These are phyloP conservation scores for Podospora fimiseda DNA, from an alignment of 495 filamentous ascomycete species.

Conservation along the genomic window DNA sequence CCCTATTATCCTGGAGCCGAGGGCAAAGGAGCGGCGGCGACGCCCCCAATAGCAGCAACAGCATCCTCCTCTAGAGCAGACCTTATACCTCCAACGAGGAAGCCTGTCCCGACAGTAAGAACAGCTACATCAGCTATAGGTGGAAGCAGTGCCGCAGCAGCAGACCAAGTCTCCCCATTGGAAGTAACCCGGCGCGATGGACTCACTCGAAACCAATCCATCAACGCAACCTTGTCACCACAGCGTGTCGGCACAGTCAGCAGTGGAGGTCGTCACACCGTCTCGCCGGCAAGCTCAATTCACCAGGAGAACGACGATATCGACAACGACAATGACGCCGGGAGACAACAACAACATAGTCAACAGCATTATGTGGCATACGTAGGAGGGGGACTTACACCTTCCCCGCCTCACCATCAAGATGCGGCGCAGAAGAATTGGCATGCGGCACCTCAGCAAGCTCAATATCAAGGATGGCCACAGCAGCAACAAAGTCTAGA, in stretches of 20 bases:
- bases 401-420: conserved; percentile 2
- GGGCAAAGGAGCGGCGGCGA: background rate
- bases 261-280: conserved; percentile 12
- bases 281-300: conserved; percentile 23
- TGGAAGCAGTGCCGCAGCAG: background rate
- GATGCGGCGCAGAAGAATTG: background rate
- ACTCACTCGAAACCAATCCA: background rate
- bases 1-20: background rate
- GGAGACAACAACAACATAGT: background rate
- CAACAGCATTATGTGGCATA: background rate
- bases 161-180: conserved; percentile 1
- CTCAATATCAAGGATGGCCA: background rate
- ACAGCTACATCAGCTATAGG: background rate
- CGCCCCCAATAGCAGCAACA: background rate
- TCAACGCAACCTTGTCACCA: conserved; percentile 1
- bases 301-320: conserved; percentile 9
- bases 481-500: background rate
- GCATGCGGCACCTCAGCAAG: background rate
- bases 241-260: conserved; percentile 12
- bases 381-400: background rate
- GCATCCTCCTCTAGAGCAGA: background rate
- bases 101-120: background rate
- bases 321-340: background rate
- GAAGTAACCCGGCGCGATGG: background rate
- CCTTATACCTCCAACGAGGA: background rate